Percentiles rank a stretch among this genome's conserved stretches.
phyloP scores from a whole-genome alignment of 345 rosid genomes.

The Nephelium lappaceum region DNA sequence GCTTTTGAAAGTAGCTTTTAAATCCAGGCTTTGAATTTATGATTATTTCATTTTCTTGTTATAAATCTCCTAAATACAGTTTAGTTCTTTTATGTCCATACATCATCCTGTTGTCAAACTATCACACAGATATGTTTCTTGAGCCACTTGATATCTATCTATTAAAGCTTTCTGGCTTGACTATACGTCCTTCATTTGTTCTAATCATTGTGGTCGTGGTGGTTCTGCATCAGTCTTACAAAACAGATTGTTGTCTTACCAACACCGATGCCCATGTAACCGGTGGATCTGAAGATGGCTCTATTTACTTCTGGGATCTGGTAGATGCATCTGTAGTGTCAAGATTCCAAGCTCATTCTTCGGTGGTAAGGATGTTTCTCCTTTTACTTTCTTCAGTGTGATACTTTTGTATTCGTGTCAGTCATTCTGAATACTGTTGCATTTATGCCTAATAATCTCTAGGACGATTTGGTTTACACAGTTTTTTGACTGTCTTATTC shows the following conservation, averaged over 20 bases:
- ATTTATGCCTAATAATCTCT: not conserved
- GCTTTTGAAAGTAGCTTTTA: not conserved
- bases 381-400: not conserved
- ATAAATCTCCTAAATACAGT: not conserved
- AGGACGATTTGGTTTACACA: not conserved
- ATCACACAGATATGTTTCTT: not conserved
- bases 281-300: constrained; percentile 97
- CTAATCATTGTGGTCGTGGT: constrained; percentile 10
- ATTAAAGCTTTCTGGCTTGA: not conserved
- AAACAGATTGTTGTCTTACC: constrained; percentile 92
- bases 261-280: constrained; percentile 83
- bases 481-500: not conserved
- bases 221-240: constrained; percentile 65
- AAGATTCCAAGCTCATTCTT: constrained; percentile 76
- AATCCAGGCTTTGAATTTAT: constrained; percentile 5
- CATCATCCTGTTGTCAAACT: not conserved
- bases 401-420: not conserved
- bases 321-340: constrained; percentile 84
- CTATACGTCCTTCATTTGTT: not conserved
- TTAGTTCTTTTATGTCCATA: not conserved
- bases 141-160: not conserved
- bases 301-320: constrained; percentile 93
- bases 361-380: constrained; percentile 63
- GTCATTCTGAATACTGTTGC: not conserved
- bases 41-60: not conserved